These are phyloP conservation scores for Colletotrichum lentis DNA, from an alignment of 2,329 filamentous ascomycete species.

Conservation along the genomic window DNA sequence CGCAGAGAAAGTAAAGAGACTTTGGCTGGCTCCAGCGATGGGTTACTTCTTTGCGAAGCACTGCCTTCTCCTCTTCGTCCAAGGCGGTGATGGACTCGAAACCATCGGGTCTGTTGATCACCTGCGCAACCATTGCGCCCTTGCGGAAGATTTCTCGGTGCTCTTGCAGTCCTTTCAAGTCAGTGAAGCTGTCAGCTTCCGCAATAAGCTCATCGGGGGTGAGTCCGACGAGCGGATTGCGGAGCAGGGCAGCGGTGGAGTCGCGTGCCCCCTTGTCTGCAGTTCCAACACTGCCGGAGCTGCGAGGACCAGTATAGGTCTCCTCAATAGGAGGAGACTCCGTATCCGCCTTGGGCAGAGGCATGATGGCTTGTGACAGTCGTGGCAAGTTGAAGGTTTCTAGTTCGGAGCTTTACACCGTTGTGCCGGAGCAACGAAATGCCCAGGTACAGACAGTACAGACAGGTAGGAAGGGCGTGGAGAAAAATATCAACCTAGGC, in stretches of 20 bases:
- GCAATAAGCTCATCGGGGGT: constrained; percentile 44
- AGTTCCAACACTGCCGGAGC: constrained; percentile 17
- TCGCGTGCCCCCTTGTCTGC: constrained; percentile 13
- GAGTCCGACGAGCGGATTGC: constrained; percentile 46
- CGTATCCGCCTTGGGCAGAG: constrained; percentile 22
- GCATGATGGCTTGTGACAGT: constrained; percentile 1
- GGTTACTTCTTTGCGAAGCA: constrained; percentile 44
- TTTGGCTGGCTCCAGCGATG: constrained; percentile 48
- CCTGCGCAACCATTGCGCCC: constrained; percentile 61
- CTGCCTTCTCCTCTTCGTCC: constrained; percentile 43
- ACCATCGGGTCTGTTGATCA: constrained; percentile 47
- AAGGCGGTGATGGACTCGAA: constrained; percentile 45
- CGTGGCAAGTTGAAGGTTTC: no score
- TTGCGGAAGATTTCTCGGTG: constrained; percentile 57
- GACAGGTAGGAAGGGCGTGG: neutral
- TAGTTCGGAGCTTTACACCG: no score
- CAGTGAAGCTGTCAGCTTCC: constrained; percentile 51
- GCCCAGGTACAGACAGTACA: no score
- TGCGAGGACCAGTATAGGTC: neutral
- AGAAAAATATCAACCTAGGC: constrained; percentile 3
- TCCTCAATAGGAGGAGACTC: constrained; percentile 26
- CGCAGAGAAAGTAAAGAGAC: constrained; percentile 49
- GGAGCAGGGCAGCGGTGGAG: constrained; percentile 43
- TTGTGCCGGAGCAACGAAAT: neutral
- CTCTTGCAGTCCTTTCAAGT: constrained; percentile 46